Evolutionary conservation across 306 rosid genomes (phyloP).

Genomic region (Herpetospermum pedunculosum): DNA sequence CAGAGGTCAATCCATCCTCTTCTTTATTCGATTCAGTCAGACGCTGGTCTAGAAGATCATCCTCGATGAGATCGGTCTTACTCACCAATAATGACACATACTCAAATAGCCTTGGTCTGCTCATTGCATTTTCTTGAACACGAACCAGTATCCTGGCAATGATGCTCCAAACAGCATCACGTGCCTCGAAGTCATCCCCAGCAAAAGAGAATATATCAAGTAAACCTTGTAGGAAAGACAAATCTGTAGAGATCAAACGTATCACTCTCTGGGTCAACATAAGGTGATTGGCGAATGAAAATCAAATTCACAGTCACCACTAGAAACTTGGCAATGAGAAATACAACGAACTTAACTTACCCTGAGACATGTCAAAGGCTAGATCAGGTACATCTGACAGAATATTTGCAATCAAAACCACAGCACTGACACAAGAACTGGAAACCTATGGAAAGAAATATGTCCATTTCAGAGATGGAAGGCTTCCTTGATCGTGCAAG

Average conservation of each 20-base stretch:
- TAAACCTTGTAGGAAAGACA: conserved; percentile 53
- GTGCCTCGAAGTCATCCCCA: conserved; percentile 72
- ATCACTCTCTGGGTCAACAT: conserved; percentile 13
- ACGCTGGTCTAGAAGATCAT: conserved; percentile 60
- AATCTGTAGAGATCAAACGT: conserved; percentile 34
- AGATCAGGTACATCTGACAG: conserved; percentile 51
- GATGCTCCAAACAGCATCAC: conserved; percentile 78
- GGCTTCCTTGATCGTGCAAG: neutral
- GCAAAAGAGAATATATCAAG: conserved; percentile 77
- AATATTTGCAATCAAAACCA: conserved; percentile 74
- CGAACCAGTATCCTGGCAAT: conserved; percentile 50
- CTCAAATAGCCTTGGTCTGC: conserved; percentile 30
- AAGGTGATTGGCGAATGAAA: neutral
- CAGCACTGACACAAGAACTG: conserved; percentile 71
- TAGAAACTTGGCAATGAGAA: conserved; percentile 5
- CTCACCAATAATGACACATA: conserved; percentile 43
- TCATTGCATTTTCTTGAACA: conserved; percentile 50
- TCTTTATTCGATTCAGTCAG: conserved; percentile 22
- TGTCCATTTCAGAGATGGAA: neutral
- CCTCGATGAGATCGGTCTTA: conserved; percentile 71
- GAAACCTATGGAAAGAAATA: conserved; percentile 45
- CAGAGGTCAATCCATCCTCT: conserved; percentile 14
- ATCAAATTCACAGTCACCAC: neutral
- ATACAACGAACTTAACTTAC: conserved; percentile 27
- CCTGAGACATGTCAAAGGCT: conserved; percentile 43